These are phyloP conservation scores for Penicillium samsonianum DNA, from an alignment of 495 filamentous ascomycete genomes.

Conservation along the genomic window DNA sequence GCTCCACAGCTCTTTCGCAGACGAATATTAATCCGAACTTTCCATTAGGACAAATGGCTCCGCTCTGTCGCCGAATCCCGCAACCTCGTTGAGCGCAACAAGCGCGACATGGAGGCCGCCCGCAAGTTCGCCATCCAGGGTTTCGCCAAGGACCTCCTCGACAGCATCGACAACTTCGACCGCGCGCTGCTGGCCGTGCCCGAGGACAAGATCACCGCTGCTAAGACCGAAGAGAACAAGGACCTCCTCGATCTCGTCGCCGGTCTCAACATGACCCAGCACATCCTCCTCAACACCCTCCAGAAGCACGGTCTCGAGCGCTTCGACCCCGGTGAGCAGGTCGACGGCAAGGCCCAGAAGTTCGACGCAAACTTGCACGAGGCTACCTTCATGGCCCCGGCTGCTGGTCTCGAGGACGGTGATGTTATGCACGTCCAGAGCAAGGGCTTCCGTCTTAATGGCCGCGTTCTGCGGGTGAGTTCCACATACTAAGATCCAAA, in stretches of 20 bases:
- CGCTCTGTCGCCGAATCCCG: constrained; percentile 94
- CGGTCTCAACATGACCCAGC: constrained; percentile 92
- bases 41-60: constrained; percentile 79
- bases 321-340: constrained; percentile 69
- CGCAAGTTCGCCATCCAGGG: constrained; percentile 92
- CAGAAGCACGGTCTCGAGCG: constrained; percentile 92
- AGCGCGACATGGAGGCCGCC: constrained; percentile 82
- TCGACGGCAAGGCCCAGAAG: constrained; percentile 57
- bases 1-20: constrained; percentile 5
- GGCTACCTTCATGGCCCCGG: constrained; percentile 88
- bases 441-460: constrained; percentile 93
- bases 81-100: constrained; percentile 92
- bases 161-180: constrained; percentile 95
- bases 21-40: background rate
- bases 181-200: constrained; percentile 82
- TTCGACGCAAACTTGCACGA: constrained; percentile 97
- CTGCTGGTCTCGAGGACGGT: constrained; percentile 82
- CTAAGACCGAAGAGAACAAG: constrained; percentile 48
- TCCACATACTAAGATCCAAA: background rate
- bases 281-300: constrained; percentile 82
- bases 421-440: constrained; percentile 89
- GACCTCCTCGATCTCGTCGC: constrained; percentile 80
- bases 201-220: constrained; percentile 61
- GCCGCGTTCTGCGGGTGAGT: constrained; percentile 76
- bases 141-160: constrained; percentile 92